A percentile compares a stretch with the other conserved stretches of the same genome.
Conservation (phyloP, 108 stramenopile species). For the Skeletonema grethae region DNA sequence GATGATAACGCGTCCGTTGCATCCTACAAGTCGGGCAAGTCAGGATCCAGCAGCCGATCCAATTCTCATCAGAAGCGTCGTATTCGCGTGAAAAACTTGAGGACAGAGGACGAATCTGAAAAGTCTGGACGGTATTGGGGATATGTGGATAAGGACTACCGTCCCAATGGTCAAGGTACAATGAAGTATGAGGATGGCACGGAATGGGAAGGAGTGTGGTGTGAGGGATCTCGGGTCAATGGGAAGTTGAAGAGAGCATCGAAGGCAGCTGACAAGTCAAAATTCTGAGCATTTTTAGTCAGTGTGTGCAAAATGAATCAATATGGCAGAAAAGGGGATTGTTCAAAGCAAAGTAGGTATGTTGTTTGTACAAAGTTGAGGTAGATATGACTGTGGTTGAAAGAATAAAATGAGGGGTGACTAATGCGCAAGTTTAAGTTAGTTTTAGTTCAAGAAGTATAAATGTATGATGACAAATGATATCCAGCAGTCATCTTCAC, state of each 20-base stretch:
- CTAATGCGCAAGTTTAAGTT: too few species aligned
- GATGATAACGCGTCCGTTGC: background rate
- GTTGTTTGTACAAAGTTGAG: too few species aligned
- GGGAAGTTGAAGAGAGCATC: slow-evolving; percentile 29
- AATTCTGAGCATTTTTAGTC: background rate
- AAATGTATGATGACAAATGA: too few species aligned
- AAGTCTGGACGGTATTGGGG: slow-evolving; percentile 38
- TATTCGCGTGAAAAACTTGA: slow-evolving; percentile 39
- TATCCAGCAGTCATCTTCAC: too few species aligned
- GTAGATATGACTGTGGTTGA: too few species aligned
- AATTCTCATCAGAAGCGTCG: slow-evolving; percentile 26
- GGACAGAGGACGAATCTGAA: slow-evolving; percentile 45
- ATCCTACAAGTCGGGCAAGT: slow-evolving; percentile 12
- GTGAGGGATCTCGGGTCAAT: slow-evolving; percentile 35
- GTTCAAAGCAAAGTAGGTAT: background rate
- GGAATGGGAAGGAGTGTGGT: slow-evolving; percentile 41
- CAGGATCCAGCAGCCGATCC: slow-evolving; percentile 4
- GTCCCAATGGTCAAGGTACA: slow-evolving; percentile 32
- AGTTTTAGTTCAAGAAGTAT: background rate
- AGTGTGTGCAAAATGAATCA: background rate
- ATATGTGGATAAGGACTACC: slow-evolving; percentile 38
- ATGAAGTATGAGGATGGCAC: slow-evolving; percentile 46
- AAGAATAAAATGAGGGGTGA: too few species aligned
- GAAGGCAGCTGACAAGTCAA: background rate
- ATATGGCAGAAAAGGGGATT: background rate